A percentile compares a stretch with the other conserved stretches of the same genome.
These are phyloP conservation scores for Allium cepa DNA, from an alignment of 106 monocot species.

Conservation along the genomic window DNA sequence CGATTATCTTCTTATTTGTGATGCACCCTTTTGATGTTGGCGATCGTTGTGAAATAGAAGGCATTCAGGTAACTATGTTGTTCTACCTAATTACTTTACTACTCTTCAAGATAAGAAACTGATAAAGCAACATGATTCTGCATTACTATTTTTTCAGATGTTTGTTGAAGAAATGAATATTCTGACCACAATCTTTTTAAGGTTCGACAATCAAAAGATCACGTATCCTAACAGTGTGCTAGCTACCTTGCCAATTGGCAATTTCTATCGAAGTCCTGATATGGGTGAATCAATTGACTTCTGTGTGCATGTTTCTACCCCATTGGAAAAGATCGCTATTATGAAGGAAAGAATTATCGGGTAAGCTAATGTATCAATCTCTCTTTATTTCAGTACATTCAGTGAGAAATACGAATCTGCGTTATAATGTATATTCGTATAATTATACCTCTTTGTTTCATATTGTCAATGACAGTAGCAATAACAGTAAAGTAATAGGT, in stretches of 20 bases:
- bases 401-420: too few relatives aligned
- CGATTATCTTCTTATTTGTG: conserved; percentile 76
- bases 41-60: conserved; percentile 77
- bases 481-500: too few relatives aligned
- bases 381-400: too few relatives aligned
- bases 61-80: conserved; percentile 50
- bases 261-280: conserved; percentile 87
- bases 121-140: too few relatives aligned
- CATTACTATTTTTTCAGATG: conserved; percentile 32
- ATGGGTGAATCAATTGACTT: conserved; percentile 90
- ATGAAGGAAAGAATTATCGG: conserved; percentile 71
- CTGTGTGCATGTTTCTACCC: conserved; percentile 65
- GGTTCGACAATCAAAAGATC: conserved; percentile 78
- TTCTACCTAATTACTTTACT: neutral
- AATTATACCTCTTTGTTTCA: too few relatives aligned
- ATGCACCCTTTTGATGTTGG: conserved; percentile 96
- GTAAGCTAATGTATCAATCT: conserved; percentile 18
- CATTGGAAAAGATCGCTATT: conserved; percentile 62
- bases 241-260: conserved; percentile 53
- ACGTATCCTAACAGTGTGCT: conserved; percentile 74
- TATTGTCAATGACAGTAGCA: too few relatives aligned
- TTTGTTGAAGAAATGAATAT: conserved; percentile 97
- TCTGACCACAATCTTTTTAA: conserved; percentile 72
- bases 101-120: too few relatives aligned
- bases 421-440: too few relatives aligned